Base-by-base conservation (phyloP, 2,329 filamentous ascomycete species). In the Aspergillus hortae region DNA sequence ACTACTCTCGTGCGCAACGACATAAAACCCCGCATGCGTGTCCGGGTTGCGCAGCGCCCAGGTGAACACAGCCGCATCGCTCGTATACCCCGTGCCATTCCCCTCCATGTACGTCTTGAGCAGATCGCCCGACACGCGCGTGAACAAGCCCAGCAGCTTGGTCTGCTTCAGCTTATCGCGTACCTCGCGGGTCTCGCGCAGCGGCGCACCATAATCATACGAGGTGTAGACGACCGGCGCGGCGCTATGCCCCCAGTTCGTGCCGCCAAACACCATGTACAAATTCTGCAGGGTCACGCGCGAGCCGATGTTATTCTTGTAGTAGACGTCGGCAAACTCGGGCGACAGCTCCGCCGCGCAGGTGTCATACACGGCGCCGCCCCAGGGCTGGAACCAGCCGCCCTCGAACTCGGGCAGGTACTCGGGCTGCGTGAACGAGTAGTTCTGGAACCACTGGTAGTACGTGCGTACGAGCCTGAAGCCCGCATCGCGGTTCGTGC, bases 381-480 rank as follows among this genome's bases (percentile, higher is more conserved):
- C 77, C 79, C 79, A 82, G 12, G 77, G 72, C n/a, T 77, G 75
- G 51, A 81, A 81, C 57, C 70, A 80, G 0, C 79, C 80, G 4
- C 76, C 77, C 58, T 81, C 74, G 27, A 82, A 81, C 58, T 81
- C 80, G 4, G 80, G 74, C 1, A 82, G 60, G 51, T 74, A 81
- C 44, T 73, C 72, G 1, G 80, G 80, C 57, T 83, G 80, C 1
- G 78, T 80, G 44, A 67, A 77, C 0, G 79, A 79, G 50, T 80
- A 80, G 38, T 79, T 77, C n/a, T 75, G 71, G 56, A 83, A 83
- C 78, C 79, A 82, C 55, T 82, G 74, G 53, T 79, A 78, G 57
- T 83, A 84, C 4, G 73, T 80, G 23, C 78, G 73, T 2, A 79
- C 71, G 1, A 81, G 63, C 25, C 68, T 76, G 58, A 80, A 82